A percentile compares a stretch with the other conserved stretches of the same genome.
phyloP scores from a whole-genome alignment of 371 early-diverging fungal genomes.

The Amoeboaphelidium occidentale region DNA sequence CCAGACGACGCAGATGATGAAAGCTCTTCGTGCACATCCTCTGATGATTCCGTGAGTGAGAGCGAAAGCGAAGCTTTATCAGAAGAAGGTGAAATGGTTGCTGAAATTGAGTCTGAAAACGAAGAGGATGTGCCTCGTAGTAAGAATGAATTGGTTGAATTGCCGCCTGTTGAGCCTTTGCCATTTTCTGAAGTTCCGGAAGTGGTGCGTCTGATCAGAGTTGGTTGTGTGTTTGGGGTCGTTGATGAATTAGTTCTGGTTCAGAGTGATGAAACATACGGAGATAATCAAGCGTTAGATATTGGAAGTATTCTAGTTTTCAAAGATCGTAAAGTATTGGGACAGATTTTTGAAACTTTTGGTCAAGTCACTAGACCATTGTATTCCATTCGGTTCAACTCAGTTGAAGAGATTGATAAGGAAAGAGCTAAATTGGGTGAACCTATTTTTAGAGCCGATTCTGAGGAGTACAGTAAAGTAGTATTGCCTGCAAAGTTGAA shows the following conservation, averaged over 20 bases:
- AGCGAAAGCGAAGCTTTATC: background rate
- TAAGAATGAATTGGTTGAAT: background rate
- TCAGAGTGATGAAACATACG: conserved; percentile 17
- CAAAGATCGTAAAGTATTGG: conserved; percentile 36
- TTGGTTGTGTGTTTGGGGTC: conserved; percentile 39
- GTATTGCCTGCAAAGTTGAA: conserved; percentile 36
- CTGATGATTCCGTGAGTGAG: background rate
- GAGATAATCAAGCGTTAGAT: conserved; percentile 37
- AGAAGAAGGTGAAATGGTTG: background rate
- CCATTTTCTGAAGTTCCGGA: conserved; percentile 16
- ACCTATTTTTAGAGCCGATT: conserved; percentile 31
- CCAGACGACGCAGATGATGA: background rate
- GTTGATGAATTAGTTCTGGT: conserved; percentile 56
- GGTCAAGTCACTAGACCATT: conserved; percentile 63
- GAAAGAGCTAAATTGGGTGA: conserved; percentile 19
- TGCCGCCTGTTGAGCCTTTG: background rate
- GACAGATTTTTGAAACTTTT: conserved; percentile 72
- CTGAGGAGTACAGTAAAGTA: conserved; percentile 29
- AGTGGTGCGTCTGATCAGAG: conserved; percentile 17
- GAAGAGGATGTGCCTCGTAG: background rate
- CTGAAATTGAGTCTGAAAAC: background rate
- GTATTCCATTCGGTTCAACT: conserved; percentile 51
- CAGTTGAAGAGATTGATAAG: conserved; percentile 26
- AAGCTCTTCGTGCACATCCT: background rate
- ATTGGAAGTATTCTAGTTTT: conserved; percentile 43